A percentile compares a stretch with the other conserved stretches of the same genome.
phyloP scores from a whole-genome alignment of 805 yeast genomes.

The Priceomyces melissophilus region DNA sequence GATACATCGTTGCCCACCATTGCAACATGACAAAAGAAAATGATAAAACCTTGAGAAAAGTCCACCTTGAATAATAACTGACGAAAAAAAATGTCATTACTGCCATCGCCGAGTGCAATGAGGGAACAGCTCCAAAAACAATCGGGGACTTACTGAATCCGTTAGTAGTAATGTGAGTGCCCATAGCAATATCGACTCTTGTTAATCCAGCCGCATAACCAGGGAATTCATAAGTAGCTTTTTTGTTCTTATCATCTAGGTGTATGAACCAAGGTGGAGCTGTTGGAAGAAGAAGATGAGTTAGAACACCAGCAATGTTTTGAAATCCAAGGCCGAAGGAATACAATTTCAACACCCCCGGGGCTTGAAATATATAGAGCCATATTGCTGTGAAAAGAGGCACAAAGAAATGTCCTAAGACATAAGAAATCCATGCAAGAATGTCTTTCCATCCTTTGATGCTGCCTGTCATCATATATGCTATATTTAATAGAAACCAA shows the following conservation, averaged over 20 bases:
- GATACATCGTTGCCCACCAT: constrained; percentile 75
- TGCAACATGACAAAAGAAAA: constrained; percentile 49
- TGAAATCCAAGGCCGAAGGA: constrained; percentile 54
- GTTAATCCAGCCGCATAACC: constrained; percentile 65
- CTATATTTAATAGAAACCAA: constrained; percentile 51
- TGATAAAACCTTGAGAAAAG: constrained; percentile 30
- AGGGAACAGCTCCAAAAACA: constrained; percentile 61
- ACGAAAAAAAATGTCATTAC: constrained; percentile 45
- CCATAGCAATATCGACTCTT: constrained; percentile 39
- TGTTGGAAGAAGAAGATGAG: constrained; percentile 62
- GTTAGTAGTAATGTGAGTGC: constrained; percentile 59
- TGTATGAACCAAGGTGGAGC: constrained; percentile 76
- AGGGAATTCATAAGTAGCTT: constrained; percentile 61
- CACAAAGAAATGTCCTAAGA: constrained; percentile 56
- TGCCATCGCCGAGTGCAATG: constrained; percentile 66
- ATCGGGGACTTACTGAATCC: constrained; percentile 61
- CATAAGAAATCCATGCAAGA: constrained; percentile 60
- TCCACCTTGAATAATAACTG: constrained; percentile 36
- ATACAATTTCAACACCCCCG: constrained; percentile 55
- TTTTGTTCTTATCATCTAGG: constrained; percentile 52
- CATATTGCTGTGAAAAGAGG: constrained; percentile 63
- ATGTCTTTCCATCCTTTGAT: constrained; percentile 47
- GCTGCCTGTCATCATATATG: constrained; percentile 38
- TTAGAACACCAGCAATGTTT: constrained; percentile 55
- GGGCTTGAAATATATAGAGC: constrained; percentile 62